Base-by-base conservation (phyloP, 1,284 basidiomycete genomes). In the Cronartium quercuum region DNA sequence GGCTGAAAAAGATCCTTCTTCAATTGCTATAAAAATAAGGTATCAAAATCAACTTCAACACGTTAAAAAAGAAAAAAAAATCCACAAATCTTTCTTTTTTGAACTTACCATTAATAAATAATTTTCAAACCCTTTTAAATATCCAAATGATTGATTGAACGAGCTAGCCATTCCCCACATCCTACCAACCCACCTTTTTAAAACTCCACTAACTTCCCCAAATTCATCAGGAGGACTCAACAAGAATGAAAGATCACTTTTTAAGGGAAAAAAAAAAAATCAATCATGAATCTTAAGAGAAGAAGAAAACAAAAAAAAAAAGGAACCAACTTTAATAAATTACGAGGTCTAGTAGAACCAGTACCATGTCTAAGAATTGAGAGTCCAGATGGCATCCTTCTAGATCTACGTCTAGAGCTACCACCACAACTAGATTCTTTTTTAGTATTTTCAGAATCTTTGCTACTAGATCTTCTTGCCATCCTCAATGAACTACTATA, bases 71-170 rank as follows among this genome's bases (percentile, higher is more conserved):
- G 13, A 55, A 35, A 62, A 21, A 0, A 41, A 69, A 66, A 24
- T 12, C 2, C 38, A 29, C 18, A 12, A 40, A 21, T 62, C 40
- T 65, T 65, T 12, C 35, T 24, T 12, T 1, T 6, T 12, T n/a
- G 34, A 15, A 75, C 73, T 63, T 18, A 75, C 73, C 58, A 61
- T 51, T 13, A 75, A 21, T 7, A 75, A 63, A 47, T 55, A 67
- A 47, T 21, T 63, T 34, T 75, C 73, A 68, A 67, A 75, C n/a
- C 73, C 73, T 75, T 75, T 75, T 21, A 75, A 55, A 40, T 67
- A 75, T 13, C 66, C 58, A 38, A 68, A 57, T 6, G 64, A 66
- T 18, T 74, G 60, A 68, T 57, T 61, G 34, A 75, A 75, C 24
- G 51, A 18, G 29, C 68, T 58, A 13, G 51, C 61, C 21, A 66